Conservation (phyloP, 2,329 filamentous ascomycete genomes). For the Pleoardoris graminearum region DNA sequence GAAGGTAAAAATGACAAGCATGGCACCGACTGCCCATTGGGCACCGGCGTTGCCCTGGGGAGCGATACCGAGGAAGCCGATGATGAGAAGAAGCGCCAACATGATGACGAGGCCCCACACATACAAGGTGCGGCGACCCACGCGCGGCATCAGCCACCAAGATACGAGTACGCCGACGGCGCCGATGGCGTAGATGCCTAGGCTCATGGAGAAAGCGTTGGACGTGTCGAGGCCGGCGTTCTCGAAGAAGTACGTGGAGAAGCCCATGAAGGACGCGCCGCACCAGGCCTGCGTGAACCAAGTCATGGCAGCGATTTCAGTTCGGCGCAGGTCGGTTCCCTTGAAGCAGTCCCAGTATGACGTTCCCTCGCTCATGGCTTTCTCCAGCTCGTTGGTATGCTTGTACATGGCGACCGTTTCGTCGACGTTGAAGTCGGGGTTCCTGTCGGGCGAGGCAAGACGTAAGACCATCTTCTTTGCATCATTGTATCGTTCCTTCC, state of each 20-base stretch:
- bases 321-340: conserved; percentile 77
- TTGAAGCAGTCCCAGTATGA: conserved; percentile 83
- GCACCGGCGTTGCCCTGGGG: conserved; percentile 51
- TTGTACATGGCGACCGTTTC: conserved; percentile 85
- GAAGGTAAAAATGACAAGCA: conserved; percentile 54
- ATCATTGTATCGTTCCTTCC: conserved; percentile 64
- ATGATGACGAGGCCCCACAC: conserved; percentile 64
- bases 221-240: conserved; percentile 51
- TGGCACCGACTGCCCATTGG: conserved; percentile 42
- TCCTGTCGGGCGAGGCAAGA: conserved; percentile 58
- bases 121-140: conserved; percentile 76
- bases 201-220: conserved; percentile 50
- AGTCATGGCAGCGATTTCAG: conserved; percentile 65
- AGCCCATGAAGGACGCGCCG: conserved; percentile 41
- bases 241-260: conserved; percentile 53
- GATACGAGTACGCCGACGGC: conserved; percentile 70
- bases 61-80: conserved; percentile 75
- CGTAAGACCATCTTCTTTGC: conserved; percentile 68
- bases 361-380: conserved; percentile 66
- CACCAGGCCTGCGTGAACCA: conserved; percentile 53
- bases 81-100: conserved; percentile 70
- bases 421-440: conserved; percentile 48
- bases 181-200: conserved; percentile 62
- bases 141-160: conserved; percentile 76
- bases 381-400: conserved; percentile 80